Base-by-base conservation (phyloP, 2,329 filamentous ascomycete genomes). In the Byssochlamys sp. region DNA sequence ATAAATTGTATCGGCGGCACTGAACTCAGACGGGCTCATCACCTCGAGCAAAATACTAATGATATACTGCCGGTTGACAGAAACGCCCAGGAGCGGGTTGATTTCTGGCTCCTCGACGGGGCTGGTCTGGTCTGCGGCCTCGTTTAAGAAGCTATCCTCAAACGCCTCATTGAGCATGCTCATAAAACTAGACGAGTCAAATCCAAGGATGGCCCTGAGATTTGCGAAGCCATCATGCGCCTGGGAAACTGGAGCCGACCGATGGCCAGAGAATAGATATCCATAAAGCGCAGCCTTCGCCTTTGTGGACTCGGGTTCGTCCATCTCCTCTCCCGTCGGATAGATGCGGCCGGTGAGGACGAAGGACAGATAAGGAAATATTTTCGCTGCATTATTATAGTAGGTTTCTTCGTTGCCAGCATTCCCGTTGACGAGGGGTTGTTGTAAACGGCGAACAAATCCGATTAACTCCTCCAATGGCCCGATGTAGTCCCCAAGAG, bases 111-210 rank as follows among this genome's bases (percentile, higher is more conserved):
- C 56, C 79, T 75, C 28, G 80, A 77, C 62, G 81, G 81, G 53
- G 54, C 56, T 56, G n/a, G 39, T 4, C 7, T 45, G 39, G n/a
- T 90, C 85, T 2, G 84, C 80, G 6, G 85, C 82, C 61, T 91
- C 89, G 65, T 99, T 99, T 57, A 99, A 77, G 65, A 96, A 99
- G 0, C 86, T 81, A 67, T 99, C 92, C 70, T 99, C 94, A 65
- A 99, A 99, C 1, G 92, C 94, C 72, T 99, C 95, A 64, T 99
- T 99, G 48, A 99, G 77, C 65, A 92, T 90, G 70, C 91, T 97
- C 75, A 99, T 82, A 65, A 97, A 95, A 71, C 90, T 96, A 1
- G 91, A 84, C 0, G 91, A 86, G 71, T 97, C 91, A 63, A 95
- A 96, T 61, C 89, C 86, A 52, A 99, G 81, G 53, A 99, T 85